phyloP scores from a whole-genome alignment of 1,284 basidiomycete species.

The Ceratobasidium sp. region DNA sequence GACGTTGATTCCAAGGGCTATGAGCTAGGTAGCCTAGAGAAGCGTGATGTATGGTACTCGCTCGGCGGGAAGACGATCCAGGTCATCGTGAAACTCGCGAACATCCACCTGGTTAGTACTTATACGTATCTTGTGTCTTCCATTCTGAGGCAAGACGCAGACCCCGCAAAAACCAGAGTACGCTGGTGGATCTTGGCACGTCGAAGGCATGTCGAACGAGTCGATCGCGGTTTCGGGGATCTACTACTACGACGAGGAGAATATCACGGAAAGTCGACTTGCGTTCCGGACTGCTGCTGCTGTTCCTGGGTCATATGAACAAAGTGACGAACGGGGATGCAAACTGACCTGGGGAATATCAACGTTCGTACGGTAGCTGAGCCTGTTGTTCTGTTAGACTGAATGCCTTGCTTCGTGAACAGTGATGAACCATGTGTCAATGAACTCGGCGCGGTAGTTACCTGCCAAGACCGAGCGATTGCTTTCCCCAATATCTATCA shows the following conservation, averaged over 20 bases:
- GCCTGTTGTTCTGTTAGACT: not conserved
- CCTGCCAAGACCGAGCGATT: conserved; percentile 51
- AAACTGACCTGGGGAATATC: conserved; percentile 25
- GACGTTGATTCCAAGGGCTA: conserved; percentile 37
- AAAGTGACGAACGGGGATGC: conserved; percentile 10
- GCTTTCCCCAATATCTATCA: conserved; percentile 64
- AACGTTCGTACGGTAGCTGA: not conserved
- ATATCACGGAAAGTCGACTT: conserved; percentile 32
- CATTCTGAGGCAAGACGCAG: conserved; percentile 5
- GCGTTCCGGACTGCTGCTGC: conserved; percentile 23
- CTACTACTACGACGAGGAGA: conserved; percentile 49
- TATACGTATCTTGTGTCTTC: not conserved
- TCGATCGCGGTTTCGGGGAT: conserved; percentile 57
- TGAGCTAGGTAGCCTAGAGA: conserved; percentile 23
- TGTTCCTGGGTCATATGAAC: not conserved
- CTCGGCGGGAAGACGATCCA: conserved; percentile 50
- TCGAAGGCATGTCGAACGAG: conserved; percentile 56
- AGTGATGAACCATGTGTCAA: conserved; percentile 36
- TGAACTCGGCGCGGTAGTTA: conserved; percentile 45
- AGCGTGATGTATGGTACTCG: conserved; percentile 42
- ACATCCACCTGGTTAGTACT: conserved; percentile 52
- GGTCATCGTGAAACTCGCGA: conserved; percentile 61
- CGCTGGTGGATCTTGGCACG: conserved; percentile 51
- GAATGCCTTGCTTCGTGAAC: not conserved
- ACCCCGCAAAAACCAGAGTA: conserved; percentile 55